These are phyloP conservation scores for Pleurotus tuber-regium DNA, from an alignment of 768 basidiomycete genomes.

Conservation along the genomic window DNA sequence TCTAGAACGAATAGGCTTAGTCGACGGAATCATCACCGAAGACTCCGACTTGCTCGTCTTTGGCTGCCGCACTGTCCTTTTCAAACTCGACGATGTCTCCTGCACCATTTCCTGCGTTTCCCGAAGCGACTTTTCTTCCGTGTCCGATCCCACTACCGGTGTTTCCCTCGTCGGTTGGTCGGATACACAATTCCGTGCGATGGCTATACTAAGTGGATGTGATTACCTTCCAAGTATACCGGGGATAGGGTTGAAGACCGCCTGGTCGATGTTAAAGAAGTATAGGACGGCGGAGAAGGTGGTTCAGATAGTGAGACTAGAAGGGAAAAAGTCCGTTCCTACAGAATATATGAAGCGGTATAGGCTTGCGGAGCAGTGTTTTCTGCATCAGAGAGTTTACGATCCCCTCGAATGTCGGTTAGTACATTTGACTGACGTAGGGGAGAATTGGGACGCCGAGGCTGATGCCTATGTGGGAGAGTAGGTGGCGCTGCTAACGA, in stretches of 20 bases:
- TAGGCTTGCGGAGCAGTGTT: slow-evolving; percentile 84
- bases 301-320: slow-evolving; percentile 68
- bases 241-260: slow-evolving; percentile 93
- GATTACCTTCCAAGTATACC: slow-evolving; percentile 90
- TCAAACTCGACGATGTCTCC: slow-evolving; percentile 79
- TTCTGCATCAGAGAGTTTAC: slow-evolving; percentile 90
- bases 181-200: slow-evolving; percentile 85
- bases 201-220: slow-evolving; percentile 92
- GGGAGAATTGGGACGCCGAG: slow-evolving; percentile 51
- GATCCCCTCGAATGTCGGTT: slow-evolving; percentile 65
- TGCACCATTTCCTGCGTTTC: slow-evolving; percentile 66
- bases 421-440: slow-evolving; percentile 67
- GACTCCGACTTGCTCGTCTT: slow-evolving; percentile 98
- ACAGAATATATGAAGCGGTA: slow-evolving; percentile 73
- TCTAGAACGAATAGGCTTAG: slow-evolving; percentile 77
- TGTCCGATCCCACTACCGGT: slow-evolving; percentile 47
- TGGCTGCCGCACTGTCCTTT: slow-evolving; percentile 90
- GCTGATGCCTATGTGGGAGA: slow-evolving; percentile 71
- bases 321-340: slow-evolving; percentile 85
- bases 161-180: slow-evolving; percentile 88
- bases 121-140: slow-evolving; percentile 63
- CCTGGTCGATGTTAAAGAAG: slow-evolving; percentile 76
- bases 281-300: slow-evolving; percentile 86
- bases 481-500: slow-evolving; percentile 35
- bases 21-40: slow-evolving; percentile 93